phyloP scores from a whole-genome alignment of 164 flowering plant genomes.

The Amborella trichopoda region DNA sequence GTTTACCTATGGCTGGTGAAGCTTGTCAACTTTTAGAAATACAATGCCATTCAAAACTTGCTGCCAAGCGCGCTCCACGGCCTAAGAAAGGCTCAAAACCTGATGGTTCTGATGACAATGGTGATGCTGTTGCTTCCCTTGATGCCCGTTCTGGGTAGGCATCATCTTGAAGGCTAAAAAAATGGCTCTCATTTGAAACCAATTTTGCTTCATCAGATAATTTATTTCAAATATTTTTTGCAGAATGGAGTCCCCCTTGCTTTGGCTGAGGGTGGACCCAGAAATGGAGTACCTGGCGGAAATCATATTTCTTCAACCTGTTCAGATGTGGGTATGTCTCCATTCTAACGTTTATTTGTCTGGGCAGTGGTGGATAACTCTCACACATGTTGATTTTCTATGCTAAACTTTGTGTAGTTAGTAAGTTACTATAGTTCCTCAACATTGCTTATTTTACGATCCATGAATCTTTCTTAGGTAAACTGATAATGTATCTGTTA shows the following conservation, averaged over 20 bases:
- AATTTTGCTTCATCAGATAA: not conserved
- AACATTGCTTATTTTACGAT: too few relatives aligned
- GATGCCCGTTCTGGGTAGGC: constrained; percentile 66
- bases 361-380: too few relatives aligned
- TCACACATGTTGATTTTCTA: too few relatives aligned
- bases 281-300: constrained; percentile 98
- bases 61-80: constrained; percentile 71
- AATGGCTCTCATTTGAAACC: not conserved
- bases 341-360: too few relatives aligned
- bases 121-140: constrained; percentile 32
- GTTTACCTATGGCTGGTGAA: constrained; percentile 90
- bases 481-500: too few relatives aligned
- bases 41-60: constrained; percentile 81
- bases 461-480: too few relatives aligned
- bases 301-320: constrained; percentile 78
- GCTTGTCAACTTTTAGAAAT: constrained; percentile 82
- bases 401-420: too few relatives aligned
- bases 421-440: too few relatives aligned
- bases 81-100: constrained; percentile 77
- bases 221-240: constrained; percentile 2
- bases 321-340: constrained; percentile 99
- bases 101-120: constrained; percentile 95
- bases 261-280: constrained; percentile 93
- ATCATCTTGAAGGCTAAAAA: not conserved
- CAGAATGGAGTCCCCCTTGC: constrained; percentile 82